Conservation (phyloP, 352 stramenopile species). For the Phytophthora constricta region DNA sequence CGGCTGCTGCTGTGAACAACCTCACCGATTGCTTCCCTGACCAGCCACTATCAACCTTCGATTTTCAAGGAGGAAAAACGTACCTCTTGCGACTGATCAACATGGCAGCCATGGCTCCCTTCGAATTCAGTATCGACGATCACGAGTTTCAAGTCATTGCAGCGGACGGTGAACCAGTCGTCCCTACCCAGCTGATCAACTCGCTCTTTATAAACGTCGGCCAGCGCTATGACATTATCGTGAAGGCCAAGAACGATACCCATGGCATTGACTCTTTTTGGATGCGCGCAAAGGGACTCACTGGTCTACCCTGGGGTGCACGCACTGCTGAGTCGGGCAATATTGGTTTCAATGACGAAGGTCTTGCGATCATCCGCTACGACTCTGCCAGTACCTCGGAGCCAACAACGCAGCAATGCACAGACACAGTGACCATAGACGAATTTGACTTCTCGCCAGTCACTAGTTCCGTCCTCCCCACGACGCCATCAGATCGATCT, state of each 20-base stretch:
- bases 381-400: background rate
- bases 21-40: slow-evolving; percentile 20
- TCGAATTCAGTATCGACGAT: slow-evolving; percentile 39
- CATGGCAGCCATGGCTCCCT: slow-evolving; percentile 24
- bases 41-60: slow-evolving; percentile 23
- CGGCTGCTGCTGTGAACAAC: background rate
- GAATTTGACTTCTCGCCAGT: slow-evolving; percentile 23
- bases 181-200: slow-evolving; percentile 18
- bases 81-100: slow-evolving; percentile 36
- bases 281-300: slow-evolving; percentile 23
- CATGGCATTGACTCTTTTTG: slow-evolving; percentile 15
- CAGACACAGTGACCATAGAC: slow-evolving; percentile 7
- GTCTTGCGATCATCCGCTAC: slow-evolving; percentile 29
- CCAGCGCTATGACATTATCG: slow-evolving; percentile 36
- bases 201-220: slow-evolving; percentile 24
- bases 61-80: slow-evolving; percentile 18
- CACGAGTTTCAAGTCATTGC: slow-evolving; percentile 36
- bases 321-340: background rate
- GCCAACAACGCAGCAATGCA: background rate
- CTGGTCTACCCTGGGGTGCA: slow-evolving; percentile 19
- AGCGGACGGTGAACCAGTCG: slow-evolving; percentile 26
- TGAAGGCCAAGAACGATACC: slow-evolving; percentile 15
- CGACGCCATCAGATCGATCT: slow-evolving; percentile 23
- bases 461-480: slow-evolving; percentile 5
- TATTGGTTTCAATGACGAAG: slow-evolving; percentile 11